A percentile compares a stretch with the other conserved stretches of the same genome.
Conservation (phyloP, 208 protist genomes). For the Crithidia brevicula region DNA sequence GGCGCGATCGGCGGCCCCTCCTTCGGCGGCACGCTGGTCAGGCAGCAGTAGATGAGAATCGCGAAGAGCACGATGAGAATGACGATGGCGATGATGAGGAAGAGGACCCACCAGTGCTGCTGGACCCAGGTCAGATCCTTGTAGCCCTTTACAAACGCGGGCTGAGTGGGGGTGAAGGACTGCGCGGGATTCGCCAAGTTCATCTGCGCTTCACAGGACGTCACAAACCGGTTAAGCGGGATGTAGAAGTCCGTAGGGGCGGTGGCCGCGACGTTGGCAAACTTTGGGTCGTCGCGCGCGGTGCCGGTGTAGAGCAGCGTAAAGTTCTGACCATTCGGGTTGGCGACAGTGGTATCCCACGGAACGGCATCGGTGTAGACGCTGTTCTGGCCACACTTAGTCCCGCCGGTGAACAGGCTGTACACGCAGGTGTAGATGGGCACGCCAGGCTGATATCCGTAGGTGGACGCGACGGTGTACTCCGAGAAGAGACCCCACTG, state of each 20-base stretch:
- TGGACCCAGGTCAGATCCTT: conserved; percentile 64
- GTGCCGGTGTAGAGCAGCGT: background rate
- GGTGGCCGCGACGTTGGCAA: conserved; percentile 3
- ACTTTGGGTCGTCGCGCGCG: background rate
- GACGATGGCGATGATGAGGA: conserved; percentile 35
- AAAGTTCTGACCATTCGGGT: conserved; percentile 5
- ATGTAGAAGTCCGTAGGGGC: conserved; percentile 4
- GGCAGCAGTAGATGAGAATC: conserved; percentile 51
- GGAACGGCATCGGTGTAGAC: background rate
- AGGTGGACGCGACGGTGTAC: background rate
- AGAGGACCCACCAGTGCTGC: conserved; percentile 60
- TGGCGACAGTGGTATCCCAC: background rate
- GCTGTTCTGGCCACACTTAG: background rate
- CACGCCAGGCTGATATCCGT: background rate
- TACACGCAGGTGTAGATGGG: background rate
- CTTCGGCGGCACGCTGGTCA: conserved; percentile 32
- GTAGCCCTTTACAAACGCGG: conserved; percentile 43
- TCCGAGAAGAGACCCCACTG: conserved; percentile 10
- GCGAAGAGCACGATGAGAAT: conserved; percentile 36
- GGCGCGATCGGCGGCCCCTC: conserved; percentile 33
- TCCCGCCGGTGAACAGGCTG: background rate
- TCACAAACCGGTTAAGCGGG: conserved; percentile 11
- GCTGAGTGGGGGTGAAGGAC: conserved; percentile 34
- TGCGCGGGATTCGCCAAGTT: conserved; percentile 14
- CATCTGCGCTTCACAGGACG: conserved; percentile 46